Evolutionary conservation across 1,139 yeast genomes (phyloP).

Genomic region (Blastobotrys ciferrii): DNA sequence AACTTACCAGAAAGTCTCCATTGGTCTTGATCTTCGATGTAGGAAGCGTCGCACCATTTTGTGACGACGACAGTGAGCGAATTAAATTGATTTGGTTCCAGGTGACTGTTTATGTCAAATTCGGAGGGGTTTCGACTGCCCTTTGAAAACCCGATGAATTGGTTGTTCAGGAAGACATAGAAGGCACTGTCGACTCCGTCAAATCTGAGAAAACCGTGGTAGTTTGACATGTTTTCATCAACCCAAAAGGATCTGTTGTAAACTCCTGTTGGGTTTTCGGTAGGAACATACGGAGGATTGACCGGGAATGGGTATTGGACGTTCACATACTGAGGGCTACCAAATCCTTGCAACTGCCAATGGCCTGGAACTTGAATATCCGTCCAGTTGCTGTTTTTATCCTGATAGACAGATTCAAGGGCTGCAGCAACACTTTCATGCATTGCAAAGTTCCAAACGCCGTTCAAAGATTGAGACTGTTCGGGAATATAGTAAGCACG

Average conservation of each 20-base stretch:
- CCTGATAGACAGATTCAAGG: not conserved
- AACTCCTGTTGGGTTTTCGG: slow-evolving; percentile 39
- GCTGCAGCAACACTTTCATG: slow-evolving; percentile 20
- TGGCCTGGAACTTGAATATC: slow-evolving; percentile 39
- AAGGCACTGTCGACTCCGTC: slow-evolving; percentile 41
- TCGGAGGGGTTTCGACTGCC: slow-evolving; percentile 40
- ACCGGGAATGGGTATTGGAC: slow-evolving; percentile 37
- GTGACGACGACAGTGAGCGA: slow-evolving; percentile 33
- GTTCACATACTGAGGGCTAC: slow-evolving; percentile 39
- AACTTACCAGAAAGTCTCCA: slow-evolving; percentile 38
- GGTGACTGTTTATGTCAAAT: slow-evolving; percentile 30
- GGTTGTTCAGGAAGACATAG: slow-evolving; percentile 36
- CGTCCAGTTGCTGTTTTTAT: slow-evolving; percentile 14
- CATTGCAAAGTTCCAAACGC: slow-evolving; percentile 37
- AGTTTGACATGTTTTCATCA: not conserved
- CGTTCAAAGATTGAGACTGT: slow-evolving; percentile 30
- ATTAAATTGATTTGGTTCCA: slow-evolving; percentile 18
- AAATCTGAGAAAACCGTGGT: slow-evolving; percentile 28
- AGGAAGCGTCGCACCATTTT: slow-evolving; percentile 39
- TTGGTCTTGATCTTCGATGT: slow-evolving; percentile 41
- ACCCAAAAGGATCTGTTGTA: slow-evolving; percentile 31
- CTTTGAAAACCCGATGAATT: slow-evolving; percentile 36
- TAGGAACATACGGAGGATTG: slow-evolving; percentile 39
- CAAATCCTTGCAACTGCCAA: slow-evolving; percentile 42
- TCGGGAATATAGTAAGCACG: slow-evolving; percentile 33